These are phyloP conservation scores for Chrysosphaeria jannelii DNA, from an alignment of 2,329 filamentous ascomycete species.

Conservation along the genomic window DNA sequence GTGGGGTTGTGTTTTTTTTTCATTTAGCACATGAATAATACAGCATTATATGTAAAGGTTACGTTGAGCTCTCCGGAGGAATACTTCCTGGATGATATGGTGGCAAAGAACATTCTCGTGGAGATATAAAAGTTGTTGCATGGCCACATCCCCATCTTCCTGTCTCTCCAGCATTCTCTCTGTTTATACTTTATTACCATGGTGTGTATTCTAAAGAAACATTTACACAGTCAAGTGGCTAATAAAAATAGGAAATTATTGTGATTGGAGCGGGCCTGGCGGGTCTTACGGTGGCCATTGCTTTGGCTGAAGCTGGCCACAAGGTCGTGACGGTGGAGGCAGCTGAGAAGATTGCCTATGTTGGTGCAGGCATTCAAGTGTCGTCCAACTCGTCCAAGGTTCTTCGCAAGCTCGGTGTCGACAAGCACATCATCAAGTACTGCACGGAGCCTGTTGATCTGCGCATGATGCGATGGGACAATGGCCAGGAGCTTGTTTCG, in stretches of 20 bases:
- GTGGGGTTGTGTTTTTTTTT: no score
- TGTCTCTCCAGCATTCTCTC: not conserved
- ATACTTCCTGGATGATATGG: no score
- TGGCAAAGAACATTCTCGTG: no score
- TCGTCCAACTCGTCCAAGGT: conserved; percentile 19
- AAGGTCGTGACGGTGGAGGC: conserved; percentile 6
- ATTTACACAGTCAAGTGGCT: no score
- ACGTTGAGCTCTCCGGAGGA: no score
- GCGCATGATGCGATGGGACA: conserved; percentile 19
- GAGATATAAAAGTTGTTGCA: no score
- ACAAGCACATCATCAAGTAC: conserved; percentile 12
- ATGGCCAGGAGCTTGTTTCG: conserved; percentile 16
- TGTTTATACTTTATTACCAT: not conserved
- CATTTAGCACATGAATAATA: no score
- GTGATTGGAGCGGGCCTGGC: conserved; percentile 5
- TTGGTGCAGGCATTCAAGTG: conserved; percentile 19
- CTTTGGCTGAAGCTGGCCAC: conserved; percentile 3
- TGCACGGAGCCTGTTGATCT: conserved; percentile 15
- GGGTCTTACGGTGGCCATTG: conserved; percentile 4
- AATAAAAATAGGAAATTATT: conserved; percentile 3
- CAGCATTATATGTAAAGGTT: no score
- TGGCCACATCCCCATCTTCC: no score
- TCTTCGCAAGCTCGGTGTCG: conserved; percentile 18
- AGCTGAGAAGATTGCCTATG: conserved; percentile 8
- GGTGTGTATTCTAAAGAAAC: no score